Base-by-base conservation (phyloP, 805 yeast species). In the Suhomyces xylopsoci region DNA sequence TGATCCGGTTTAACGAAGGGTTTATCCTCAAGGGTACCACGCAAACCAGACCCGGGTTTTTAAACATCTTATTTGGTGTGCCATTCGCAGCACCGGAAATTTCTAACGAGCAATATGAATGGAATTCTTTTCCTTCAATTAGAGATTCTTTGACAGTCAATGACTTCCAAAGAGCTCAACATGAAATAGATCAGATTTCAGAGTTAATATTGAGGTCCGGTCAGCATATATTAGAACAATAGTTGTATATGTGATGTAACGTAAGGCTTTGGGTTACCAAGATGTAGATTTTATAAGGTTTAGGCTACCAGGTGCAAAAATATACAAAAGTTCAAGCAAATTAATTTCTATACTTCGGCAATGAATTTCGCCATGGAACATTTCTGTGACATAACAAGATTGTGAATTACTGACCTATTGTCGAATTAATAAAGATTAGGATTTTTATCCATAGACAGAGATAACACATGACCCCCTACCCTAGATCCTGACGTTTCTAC, bases 121-220 rank as follows among this genome's bases (percentile, higher is more conserved):
- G 87, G 79, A 83, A 84, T 68, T 77, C 88, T 2, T 90, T 88
- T 63, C 97, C 97, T 0, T 80, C 81, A 5, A 78, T 91, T 2
- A 77, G 96, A 55, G 96, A 91, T 62, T 84, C 82, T 0, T 63
- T 89, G 10, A 74, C 72, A 43, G 65, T 64, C 1, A 71, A 74
- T 0, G 80, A 84, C 54, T 80, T 81, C 75, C 70, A 61, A 0
- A 65, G 61, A 32, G 91, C 89, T 0, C 88, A 84, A 55, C 57
- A 64, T 2, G 83, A 84, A 56, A 65, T 87, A 7, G 69, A 79
- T 42, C 57, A 62, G 3, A 68, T 83, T 14, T 75, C 81, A 0
- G 56, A 45, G 15, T 14, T 63, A 25, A 56, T 71, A 38, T 8
- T 38, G 7, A 38, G 24, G 17, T 38, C 42, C 9, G 59, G 66